Percentiles rank a stretch among this genome's conserved stretches.
These are phyloP conservation scores for Isoetes taiwanensis DNA, from an alignment of 75 land plant genomes.

Conservation along the genomic window DNA sequence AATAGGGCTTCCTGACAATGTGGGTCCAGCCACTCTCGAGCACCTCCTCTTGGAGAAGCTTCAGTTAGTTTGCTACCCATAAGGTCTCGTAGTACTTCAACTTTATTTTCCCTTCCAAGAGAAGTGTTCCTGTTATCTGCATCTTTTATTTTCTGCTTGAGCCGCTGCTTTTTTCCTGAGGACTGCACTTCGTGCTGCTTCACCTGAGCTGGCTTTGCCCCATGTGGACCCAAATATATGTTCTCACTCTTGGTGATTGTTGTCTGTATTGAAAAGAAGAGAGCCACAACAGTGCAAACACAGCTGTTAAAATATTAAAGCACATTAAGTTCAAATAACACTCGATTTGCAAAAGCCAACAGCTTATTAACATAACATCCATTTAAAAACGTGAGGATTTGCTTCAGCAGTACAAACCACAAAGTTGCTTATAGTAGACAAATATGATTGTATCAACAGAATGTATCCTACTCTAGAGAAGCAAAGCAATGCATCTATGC, in stretches of 20 bases:
- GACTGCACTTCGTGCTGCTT: conserved; percentile 42
- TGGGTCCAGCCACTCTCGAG: conserved; percentile 89
- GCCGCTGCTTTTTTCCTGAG: conserved; percentile 45
- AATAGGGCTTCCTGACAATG: conserved; percentile 94
- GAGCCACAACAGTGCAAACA: too few relatives aligned
- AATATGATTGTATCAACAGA: too few relatives aligned
- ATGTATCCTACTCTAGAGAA: too few relatives aligned
- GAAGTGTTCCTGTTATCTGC: conserved; percentile 43
- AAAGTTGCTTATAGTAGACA: too few relatives aligned
- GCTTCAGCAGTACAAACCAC: too few relatives aligned
- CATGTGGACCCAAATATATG: conserved; percentile 86
- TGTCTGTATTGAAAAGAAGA: neutral
- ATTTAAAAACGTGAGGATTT: too few relatives aligned
- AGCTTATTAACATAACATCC: too few relatives aligned
- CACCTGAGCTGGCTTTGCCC: conserved; percentile 65
- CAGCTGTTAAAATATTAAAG: too few relatives aligned
- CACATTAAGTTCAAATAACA: too few relatives aligned
- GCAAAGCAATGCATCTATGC: too few relatives aligned
- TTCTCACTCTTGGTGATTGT: conserved; percentile 28
- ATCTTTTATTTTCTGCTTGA: conserved; percentile 83
- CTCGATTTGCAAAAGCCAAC: too few relatives aligned
- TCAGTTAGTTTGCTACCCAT: conserved; percentile 38
- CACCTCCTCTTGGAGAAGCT: conserved; percentile 26
- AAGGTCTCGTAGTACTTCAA: conserved; percentile 59
- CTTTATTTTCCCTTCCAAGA: conserved; percentile 67